Base-by-base conservation (phyloP, 208 protist species). In the Leishmania arabica region DNA sequence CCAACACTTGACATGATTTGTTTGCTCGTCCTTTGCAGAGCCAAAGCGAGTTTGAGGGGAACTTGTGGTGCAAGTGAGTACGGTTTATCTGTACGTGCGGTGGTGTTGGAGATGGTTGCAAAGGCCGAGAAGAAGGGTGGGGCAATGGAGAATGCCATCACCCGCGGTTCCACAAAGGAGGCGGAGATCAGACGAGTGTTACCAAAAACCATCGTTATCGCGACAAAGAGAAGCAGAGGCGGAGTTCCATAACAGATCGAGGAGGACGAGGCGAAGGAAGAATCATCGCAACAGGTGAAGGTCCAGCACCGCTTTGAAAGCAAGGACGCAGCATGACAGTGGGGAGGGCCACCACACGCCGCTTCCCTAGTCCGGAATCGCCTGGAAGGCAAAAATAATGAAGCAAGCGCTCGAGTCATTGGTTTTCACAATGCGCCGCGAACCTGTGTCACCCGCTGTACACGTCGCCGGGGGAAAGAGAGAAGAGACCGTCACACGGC, bases 1-100 rank as follows among this genome's bases (percentile, higher is more conserved):
- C 89, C 88, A 45, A 90, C 77, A 45, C 85, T 86, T 49, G 92
- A 93, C 86, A 90, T 86, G 62, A n/a, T 53, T 27, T 9, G 47
- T 13, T 71, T 45, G 13, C 7, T 49, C 45, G 7, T 49, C 45
- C 45, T 49, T 49, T 11, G 45, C 45, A 2, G 9, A 11, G 8
- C 45, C 9, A 49, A 11, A 49, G 8, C 53, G 17, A 24, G 5
- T 5, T 24, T 7, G 47, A 40, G 2, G 66, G 66, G 9, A 24
- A 65, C 21, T 2, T 24, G 6, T 40, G 4, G 53, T 24, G 53
- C 24, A 19, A 56, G 21, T 56, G 53, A 5, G 21, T 17, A 24
- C 53, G 24, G 21, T 4, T 4, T 56, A 24, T 13, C 21, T 37
- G 62, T 40, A 49, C 45, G 13, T 37, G 19, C 13, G 4, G 40